Percentiles rank a stretch among this genome's conserved stretches.
phyloP scores from a whole-genome alignment of 805 yeast species.

The Kodamaea nitidulidarum region DNA sequence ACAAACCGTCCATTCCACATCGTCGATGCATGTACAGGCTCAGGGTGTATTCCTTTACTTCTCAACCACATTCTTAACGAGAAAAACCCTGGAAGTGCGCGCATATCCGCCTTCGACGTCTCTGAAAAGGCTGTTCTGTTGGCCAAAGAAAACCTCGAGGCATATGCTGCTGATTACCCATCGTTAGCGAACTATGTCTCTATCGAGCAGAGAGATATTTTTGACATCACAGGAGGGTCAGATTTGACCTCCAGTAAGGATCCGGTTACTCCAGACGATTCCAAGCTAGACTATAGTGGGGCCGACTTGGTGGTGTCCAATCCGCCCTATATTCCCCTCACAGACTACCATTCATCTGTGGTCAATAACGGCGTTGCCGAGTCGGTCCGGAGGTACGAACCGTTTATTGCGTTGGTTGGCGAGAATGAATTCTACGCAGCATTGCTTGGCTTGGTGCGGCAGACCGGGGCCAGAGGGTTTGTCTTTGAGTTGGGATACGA shows the following conservation, averaged over 20 bases:
- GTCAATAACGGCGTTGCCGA: conserved; percentile 43
- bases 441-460: conserved; percentile 44
- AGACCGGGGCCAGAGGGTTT: conserved; percentile 48
- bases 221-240: neutral
- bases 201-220: conserved; percentile 2
- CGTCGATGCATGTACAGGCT: conserved; percentile 79
- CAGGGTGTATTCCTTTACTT: conserved; percentile 78
- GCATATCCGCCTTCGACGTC: conserved; percentile 51
- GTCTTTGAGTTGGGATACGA: conserved; percentile 73
- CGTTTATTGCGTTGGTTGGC: conserved; percentile 75
- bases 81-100: conserved; percentile 4
- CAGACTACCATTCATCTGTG: conserved; percentile 37
- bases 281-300: neutral
- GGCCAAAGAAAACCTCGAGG: conserved; percentile 42
- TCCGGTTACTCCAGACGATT: too few relatives aligned
- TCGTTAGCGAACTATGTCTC: neutral
- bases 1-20: conserved; percentile 22
- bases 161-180: conserved; percentile 3
- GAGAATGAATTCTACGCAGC: conserved; percentile 65
- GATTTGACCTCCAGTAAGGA: too few relatives aligned
- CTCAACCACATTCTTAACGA: conserved; percentile 26
- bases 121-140: conserved; percentile 49
- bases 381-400: conserved; percentile 74
- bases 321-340: conserved; percentile 78
- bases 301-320: conserved; percentile 69